phyloP scores from a whole-genome alignment of 148 eudicot genomes.

The Mesembryanthemum crystallinum region DNA sequence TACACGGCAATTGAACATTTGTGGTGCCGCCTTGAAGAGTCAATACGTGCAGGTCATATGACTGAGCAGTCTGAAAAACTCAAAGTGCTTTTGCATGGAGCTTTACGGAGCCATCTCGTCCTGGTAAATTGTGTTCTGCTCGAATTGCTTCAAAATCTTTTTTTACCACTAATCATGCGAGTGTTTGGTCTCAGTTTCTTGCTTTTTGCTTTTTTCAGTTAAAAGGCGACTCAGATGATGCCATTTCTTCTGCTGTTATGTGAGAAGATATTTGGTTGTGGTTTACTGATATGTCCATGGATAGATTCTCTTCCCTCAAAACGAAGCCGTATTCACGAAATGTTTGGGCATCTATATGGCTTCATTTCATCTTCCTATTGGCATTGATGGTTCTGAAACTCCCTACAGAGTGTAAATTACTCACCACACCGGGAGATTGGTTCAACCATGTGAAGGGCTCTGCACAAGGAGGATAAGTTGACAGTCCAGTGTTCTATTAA shows the following conservation, averaged over 20 bases:
- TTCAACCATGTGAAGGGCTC: neutral
- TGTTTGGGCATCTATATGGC: too few relatives aligned
- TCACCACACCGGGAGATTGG: too few relatives aligned
- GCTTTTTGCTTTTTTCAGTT: conserved; percentile 15
- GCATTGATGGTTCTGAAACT: too few relatives aligned
- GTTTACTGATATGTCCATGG: neutral
- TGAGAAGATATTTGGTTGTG: conserved; percentile 12
- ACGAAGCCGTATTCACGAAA: too few relatives aligned
- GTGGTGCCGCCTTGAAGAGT: conserved; percentile 83
- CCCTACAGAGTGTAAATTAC: too few relatives aligned
- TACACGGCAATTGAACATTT: conserved; percentile 76
- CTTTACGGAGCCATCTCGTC: conserved; percentile 65
- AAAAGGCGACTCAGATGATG: conserved; percentile 35
- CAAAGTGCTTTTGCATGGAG: conserved; percentile 59
- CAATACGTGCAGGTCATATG: conserved; percentile 67
- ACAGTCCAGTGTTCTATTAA: neutral
- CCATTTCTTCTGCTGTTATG: conserved; percentile 18
- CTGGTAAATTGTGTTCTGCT: conserved; percentile 35
- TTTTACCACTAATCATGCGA: neutral
- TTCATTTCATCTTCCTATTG: too few relatives aligned
- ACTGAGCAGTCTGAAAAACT: conserved; percentile 74
- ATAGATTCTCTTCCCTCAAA: too few relatives aligned
- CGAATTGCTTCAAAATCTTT: neutral
- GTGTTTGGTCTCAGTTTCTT: neutral
- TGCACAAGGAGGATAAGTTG: neutral